Evolutionary conservation across 306 rosid genomes (phyloP).

Genomic region (Ormosia semicastrata): DNA sequence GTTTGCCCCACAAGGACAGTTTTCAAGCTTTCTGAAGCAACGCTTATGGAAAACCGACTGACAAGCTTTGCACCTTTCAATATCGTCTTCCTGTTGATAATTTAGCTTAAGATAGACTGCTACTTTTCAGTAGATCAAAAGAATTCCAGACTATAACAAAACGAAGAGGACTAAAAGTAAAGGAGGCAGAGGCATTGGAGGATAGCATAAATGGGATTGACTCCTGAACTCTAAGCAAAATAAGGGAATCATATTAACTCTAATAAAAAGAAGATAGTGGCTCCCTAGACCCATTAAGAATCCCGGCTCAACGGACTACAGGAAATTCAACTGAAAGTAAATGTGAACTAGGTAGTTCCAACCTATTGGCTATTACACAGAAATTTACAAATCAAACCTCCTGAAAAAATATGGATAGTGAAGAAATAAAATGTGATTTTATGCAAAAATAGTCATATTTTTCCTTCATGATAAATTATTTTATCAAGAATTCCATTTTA

Average conservation of each 20-base stretch:
- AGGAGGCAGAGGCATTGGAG: not conserved
- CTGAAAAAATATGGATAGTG: not conserved
- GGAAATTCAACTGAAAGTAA: not conserved
- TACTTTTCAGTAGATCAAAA: constrained; percentile 7
- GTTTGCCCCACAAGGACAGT: constrained; percentile 66
- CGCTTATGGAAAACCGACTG: constrained; percentile 70
- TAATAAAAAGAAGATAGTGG: not conserved
- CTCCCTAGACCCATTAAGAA: not conserved
- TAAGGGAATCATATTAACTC: not conserved
- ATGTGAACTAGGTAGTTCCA: not conserved
- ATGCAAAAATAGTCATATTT: not conserved
- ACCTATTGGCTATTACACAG: not conserved
- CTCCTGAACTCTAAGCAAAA: not conserved
- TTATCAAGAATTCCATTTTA: not conserved
- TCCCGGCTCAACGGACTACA: not conserved
- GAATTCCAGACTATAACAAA: not conserved
- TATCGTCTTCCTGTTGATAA: constrained; percentile 72
- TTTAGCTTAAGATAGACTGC: constrained; percentile 26
- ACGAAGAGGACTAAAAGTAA: not conserved
- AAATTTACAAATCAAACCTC: not conserved
- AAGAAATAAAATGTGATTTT: not conserved
- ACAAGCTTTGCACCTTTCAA: constrained; percentile 73
- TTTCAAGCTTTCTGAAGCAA: constrained; percentile 67
- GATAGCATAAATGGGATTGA: not conserved
- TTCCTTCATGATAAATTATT: not conserved